phyloP scores from a whole-genome alignment of 768 basidiomycete species.

The Mycena metata region DNA sequence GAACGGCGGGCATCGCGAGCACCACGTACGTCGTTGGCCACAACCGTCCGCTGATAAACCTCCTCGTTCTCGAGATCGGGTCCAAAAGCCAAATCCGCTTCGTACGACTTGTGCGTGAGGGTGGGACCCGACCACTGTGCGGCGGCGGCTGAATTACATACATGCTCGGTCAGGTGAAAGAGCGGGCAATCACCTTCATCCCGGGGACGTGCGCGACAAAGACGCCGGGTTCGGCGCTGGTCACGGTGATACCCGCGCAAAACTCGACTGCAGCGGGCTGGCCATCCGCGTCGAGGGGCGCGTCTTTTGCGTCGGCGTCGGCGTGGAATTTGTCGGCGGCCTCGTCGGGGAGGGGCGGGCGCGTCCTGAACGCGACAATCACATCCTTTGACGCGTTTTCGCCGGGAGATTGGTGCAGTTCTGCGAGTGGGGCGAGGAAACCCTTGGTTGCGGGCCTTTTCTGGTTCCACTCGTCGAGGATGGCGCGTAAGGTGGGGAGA shows the following conservation, averaged over 20 bases:
- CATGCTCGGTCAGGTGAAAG: background rate
- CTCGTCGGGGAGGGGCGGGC: conserved; percentile 48
- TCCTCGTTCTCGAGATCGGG: conserved; percentile 50
- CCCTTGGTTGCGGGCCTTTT: conserved; percentile 38
- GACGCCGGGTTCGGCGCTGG: conserved; percentile 48
- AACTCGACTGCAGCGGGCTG: conserved; percentile 39
- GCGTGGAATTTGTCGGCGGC: conserved; percentile 36
- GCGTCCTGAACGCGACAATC: conserved; percentile 53
- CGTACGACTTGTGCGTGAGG: conserved; percentile 50
- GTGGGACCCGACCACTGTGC: conserved; percentile 52
- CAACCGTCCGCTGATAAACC: conserved; percentile 50
- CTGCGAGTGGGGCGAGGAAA: conserved; percentile 35
- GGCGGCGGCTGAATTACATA: background rate
- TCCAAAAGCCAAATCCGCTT: conserved; percentile 51
- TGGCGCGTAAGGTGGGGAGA: conserved; percentile 43
- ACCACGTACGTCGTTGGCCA: conserved; percentile 46
- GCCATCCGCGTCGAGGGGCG: conserved; percentile 11
- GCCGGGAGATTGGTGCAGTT: background rate
- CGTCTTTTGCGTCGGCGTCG: too few relatives aligned
- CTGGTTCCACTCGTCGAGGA: conserved; percentile 47
- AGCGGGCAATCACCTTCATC: conserved; percentile 43
- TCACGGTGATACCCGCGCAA: conserved; percentile 47
- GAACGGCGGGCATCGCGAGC: background rate
- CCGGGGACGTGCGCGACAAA: conserved; percentile 52
- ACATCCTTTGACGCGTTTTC: conserved; percentile 46